Percentiles rank a stretch among this genome's conserved stretches.
phyloP scores from a whole-genome alignment of 176 grass and related monocot genomes.

The Juncus effusus region DNA sequence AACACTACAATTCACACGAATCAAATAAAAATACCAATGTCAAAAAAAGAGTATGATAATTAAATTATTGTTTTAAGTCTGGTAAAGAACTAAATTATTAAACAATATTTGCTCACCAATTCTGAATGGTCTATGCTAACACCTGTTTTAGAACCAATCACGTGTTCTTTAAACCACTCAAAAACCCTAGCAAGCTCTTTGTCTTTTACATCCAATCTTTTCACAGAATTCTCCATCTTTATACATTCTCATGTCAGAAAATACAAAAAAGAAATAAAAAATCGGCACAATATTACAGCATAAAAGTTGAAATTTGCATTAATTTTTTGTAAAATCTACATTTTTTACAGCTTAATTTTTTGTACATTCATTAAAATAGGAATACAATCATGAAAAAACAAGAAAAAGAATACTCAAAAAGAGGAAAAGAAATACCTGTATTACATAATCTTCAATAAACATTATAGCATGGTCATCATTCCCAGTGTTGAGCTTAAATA shows the following conservation, averaged over 20 bases:
- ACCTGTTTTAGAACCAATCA: constrained; percentile 56
- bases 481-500: constrained; percentile 82
- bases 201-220: constrained; percentile 38
- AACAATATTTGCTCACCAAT: constrained; percentile 38
- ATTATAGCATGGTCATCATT: constrained; percentile 92
- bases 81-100: not conserved
- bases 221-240: constrained; percentile 52
- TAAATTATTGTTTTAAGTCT: not conserved
- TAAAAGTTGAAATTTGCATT: not conserved
- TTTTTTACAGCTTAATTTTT: not conserved
- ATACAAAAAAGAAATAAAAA: not conserved
- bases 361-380: not conserved
- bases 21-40: not conserved
- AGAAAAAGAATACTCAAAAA: not conserved
- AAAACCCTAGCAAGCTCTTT: constrained; percentile 54
- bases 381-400: constrained; percentile 21
- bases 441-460: constrained; percentile 86
- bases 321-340: not conserved
- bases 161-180: constrained; percentile 78
- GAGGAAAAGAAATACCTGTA: constrained; percentile 40
- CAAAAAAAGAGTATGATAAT: constrained; percentile 13
- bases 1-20: constrained; percentile 51
- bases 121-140: constrained; percentile 69
- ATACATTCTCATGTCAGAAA: constrained; percentile 19
- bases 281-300: not conserved